Base-by-base conservation (phyloP, 345 rosid genomes). In the Lenwebbia sp. region DNA sequence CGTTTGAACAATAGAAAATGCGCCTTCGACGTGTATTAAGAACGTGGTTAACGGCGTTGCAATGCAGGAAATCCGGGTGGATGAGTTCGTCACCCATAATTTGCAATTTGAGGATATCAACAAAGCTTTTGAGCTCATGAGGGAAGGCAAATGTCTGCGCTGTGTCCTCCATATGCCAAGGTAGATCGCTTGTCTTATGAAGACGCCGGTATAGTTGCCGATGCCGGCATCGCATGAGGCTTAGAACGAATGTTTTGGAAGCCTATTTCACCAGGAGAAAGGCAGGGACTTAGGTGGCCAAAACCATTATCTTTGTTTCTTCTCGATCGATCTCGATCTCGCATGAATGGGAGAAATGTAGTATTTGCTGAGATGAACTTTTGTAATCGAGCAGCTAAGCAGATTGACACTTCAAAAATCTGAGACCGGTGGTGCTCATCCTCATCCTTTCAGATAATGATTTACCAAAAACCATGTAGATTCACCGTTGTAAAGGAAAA, bases 161-260 rank as follows among this genome's bases (percentile, higher is more conserved):
- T 94, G 96, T 82, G 98, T 96, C 74, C 91, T 97, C 70, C 96
- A 95, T 90, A 93, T 97, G 98, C 91, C 96, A 11, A 87, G 75
- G 13, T 76, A 74, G 84, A 86, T 41, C 17, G 54, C 21, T 53
- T 40, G 53, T 57, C 84, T 10, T 28, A 52, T 83, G 84, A 15
- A 65, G 76, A 65, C 21, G 23, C 11, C 2, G 76, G 30, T 17
- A 33, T 22, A 33, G 78, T 70, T 70, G 78, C 78, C 13, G 10
- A 17, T 37, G 30, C 76, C 23, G 6, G 76, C 10, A 5, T 17
- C 4, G 78, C 78, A 33, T 9, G 78, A 70, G 47, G 47, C 78
- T 70, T 17, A 70, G 76, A 33, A 70, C 5, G 23, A 70, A 70
- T 33, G 44, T 70, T 9, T 7, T 2, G 25, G 78, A 70, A 70